Evolutionary conservation across 305 asterid species (phyloP).

Genomic region (Andrographis paniculata): DNA sequence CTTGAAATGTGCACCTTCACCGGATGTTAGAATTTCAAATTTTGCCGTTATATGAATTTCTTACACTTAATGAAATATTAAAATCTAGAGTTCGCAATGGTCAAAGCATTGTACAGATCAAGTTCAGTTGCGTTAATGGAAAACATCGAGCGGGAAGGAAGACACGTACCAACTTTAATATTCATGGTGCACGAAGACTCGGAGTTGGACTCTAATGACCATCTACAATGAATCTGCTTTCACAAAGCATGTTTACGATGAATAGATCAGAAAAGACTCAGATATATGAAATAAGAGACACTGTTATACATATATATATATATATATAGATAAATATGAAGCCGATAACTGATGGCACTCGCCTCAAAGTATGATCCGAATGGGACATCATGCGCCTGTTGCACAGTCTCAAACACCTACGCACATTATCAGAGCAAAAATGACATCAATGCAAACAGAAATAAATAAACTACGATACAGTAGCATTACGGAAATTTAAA

Average conservation of each 20-base stretch:
- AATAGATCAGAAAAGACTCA: conserved; percentile 9
- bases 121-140: not conserved
- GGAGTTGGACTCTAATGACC: conserved; percentile 63
- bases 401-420: conserved; percentile 97
- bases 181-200: conserved; percentile 67
- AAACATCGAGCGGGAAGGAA: conserved; percentile 5
- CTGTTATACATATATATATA: not conserved
- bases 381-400: conserved; percentile 98
- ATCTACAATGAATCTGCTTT: conserved; percentile 83
- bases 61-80: no score
- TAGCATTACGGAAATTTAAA: conserved; percentile 9
- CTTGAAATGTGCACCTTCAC: conserved; percentile 88
- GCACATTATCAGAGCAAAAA: conserved; percentile 13
- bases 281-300: not conserved
- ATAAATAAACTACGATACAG: conserved; percentile 4
- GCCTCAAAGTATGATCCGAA: conserved; percentile 97
- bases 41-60: no score
- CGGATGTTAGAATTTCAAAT: conserved; percentile 10
- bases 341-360: conserved; percentile 15
- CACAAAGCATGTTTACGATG: conserved; percentile 14
- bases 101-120: not conserved
- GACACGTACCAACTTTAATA: conserved; percentile 81
- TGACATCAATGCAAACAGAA: conserved; percentile 10
- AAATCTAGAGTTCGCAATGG: not conserved
- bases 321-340: not conserved